phyloP scores from a whole-genome alignment of 495 filamentous ascomycete species.

The Aspergillus funiculosus region DNA sequence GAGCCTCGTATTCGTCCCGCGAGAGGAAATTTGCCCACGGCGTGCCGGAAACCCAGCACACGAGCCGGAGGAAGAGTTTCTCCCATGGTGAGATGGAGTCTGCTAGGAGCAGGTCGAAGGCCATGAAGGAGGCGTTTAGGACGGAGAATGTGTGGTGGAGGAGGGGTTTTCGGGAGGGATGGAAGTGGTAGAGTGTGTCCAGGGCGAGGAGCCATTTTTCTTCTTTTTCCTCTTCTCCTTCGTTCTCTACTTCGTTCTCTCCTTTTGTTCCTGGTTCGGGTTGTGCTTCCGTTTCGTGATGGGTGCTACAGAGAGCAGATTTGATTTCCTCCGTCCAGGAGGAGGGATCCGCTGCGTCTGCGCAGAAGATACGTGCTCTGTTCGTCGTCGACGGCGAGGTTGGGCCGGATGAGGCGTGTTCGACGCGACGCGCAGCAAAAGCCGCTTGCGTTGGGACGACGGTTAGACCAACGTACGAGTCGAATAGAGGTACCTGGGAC shows the following conservation, averaged over 20 bases:
- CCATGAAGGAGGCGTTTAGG: conserved; percentile 41
- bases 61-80: conserved; percentile 23
- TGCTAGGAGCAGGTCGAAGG: conserved; percentile 32
- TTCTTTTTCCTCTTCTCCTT: neutral
- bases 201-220: conserved; percentile 45
- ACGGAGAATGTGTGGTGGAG: conserved; percentile 28
- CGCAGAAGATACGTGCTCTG: conserved; percentile 24
- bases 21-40: conserved; percentile 44
- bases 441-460: conserved; percentile 28
- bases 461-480: conserved; percentile 43
- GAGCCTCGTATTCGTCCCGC: conserved; percentile 50
- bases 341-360: conserved; percentile 28
- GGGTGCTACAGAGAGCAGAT: conserved; percentile 8
- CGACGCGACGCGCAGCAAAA: conserved; percentile 23
- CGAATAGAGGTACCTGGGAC: conserved; percentile 27
- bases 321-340: conserved; percentile 25
- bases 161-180: conserved; percentile 38
- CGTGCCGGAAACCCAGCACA: conserved; percentile 29
- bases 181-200: conserved; percentile 48
- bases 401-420: neutral
- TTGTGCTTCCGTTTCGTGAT: neutral
- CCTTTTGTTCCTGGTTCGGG: neutral
- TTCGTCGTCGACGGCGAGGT: neutral
- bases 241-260: neutral
- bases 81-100: conserved; percentile 10